Conservation (phyloP, 208 protist genomes). For the Leishmania gerbilli region DNA sequence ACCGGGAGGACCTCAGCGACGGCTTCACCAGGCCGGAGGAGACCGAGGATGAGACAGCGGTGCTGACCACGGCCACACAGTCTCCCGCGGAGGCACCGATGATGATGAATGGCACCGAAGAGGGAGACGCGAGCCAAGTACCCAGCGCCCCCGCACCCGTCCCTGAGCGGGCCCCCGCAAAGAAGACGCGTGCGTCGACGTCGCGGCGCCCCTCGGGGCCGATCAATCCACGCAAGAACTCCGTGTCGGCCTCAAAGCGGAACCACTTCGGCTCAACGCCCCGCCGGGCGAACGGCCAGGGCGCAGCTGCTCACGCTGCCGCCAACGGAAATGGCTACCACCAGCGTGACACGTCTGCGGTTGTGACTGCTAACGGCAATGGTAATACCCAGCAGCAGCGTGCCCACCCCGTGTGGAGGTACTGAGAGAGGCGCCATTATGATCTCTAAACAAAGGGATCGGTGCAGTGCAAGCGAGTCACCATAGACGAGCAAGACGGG, state of each 20-base stretch:
- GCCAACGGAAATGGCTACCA: conserved; percentile 1
- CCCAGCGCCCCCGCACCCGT: conserved; percentile 13
- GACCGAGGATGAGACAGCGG: background rate
- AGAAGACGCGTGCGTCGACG: background rate
- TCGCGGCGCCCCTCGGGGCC: background rate
- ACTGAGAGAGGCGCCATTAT: background rate
- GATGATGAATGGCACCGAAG: background rate
- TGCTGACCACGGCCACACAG: background rate
- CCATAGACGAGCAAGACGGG: background rate
- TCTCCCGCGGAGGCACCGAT: background rate
- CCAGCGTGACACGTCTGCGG: background rate
- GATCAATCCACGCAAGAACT: background rate
- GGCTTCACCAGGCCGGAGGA: no score
- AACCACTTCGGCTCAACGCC: background rate
- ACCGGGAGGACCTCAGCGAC: background rate
- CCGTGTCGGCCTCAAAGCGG: background rate
- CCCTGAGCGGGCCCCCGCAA: conserved; percentile 8
- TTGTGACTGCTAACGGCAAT: background rate
- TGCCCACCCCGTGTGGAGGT: background rate
- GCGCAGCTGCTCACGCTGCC: background rate
- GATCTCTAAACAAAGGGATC: background rate
- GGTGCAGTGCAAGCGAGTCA: background rate
- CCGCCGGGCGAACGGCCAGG: background rate
- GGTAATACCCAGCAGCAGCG: background rate
- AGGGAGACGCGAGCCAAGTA: conserved; percentile 10